Evolutionary conservation across 768 basidiomycete species (phyloP), one percentile per base, ranked within the genome.

Genomic region (Sarcomyxa edulis): DNA sequence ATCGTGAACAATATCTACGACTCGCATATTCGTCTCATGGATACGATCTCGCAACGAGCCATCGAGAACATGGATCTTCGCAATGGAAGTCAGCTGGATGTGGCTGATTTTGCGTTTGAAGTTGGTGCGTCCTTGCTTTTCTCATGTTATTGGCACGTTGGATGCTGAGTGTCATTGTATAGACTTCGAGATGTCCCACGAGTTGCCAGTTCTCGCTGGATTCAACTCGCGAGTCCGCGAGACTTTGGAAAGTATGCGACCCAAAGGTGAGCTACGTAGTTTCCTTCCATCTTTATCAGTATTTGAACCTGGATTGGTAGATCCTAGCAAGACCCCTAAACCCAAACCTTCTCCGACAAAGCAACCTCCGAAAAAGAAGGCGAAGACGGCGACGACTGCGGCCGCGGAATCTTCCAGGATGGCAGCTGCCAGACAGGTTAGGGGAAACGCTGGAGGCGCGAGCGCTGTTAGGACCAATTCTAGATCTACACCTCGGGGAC

Each of bases 1-100:
- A 25, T 48, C 23, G 29, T 38, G 15, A 44, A 45, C 37, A 48
- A 48, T 33, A 43, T 50, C 39, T 50, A 48, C 36, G 46, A 50
- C 32, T 40, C 38, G 8, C 38, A 45, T 14, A 41, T 43, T 31
- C 44, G 36, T 9, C 38, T 48, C 20, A 45, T 51, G 33, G 49
- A 51, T 28, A 20, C 22, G 16, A 44, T 51, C 33, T 19, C 40
- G 14, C 18, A 26, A 32, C 29, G 41, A 28, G 49, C 47, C 15
- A 10, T 48, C 18, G 27, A 23, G 11, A 51, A 48, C 26, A 51
- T 40, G 41, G 28, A 36, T 5, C 15, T 24, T 9, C 47, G 47
- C 7, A 22, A 21, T 5, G 44, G 49, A 14, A 21, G 36, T 18
- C 32, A 21, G 19, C 29, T 51, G 14, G 44, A 46, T 28, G 18